These are phyloP conservation scores for Paspalum notatum DNA, from an alignment of 176 grass and related monocot genomes.

Conservation along the genomic window DNA sequence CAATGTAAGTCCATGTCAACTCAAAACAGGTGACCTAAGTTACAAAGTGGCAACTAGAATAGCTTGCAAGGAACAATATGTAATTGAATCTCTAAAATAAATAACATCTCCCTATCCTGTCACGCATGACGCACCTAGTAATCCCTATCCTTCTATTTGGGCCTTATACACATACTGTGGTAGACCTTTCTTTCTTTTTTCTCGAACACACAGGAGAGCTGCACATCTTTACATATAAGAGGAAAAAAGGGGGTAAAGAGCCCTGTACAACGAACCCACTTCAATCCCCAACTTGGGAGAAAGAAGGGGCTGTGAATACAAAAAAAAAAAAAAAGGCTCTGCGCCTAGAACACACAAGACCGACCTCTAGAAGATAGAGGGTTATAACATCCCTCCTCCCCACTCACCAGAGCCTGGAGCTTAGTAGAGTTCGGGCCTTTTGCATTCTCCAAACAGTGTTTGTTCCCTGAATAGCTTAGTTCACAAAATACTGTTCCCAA, in stretches of 20 bases:
- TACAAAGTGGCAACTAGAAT: neutral
- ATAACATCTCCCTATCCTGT: neutral
- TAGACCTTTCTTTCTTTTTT: neutral
- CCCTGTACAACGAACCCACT: too few species aligned
- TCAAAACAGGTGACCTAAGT: slow-evolving; percentile 24
- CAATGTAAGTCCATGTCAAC: slow-evolving; percentile 17
- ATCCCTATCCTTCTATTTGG: neutral
- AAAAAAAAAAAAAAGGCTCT: too few species aligned
- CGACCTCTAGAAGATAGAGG: too few species aligned
- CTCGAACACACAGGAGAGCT: too few species aligned
- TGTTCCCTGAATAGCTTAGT: slow-evolving; percentile 17
- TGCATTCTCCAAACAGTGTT: neutral
- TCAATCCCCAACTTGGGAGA: too few species aligned
- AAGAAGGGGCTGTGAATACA: too few species aligned
- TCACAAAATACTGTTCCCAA: slow-evolving; percentile 27
- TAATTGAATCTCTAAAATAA: slow-evolving; percentile 1
- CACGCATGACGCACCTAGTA: neutral
- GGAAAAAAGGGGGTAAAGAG: too few species aligned
- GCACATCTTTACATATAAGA: too few species aligned
- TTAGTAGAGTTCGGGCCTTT: neutral
- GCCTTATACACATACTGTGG: neutral
- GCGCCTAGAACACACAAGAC: too few species aligned
- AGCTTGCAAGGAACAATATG: neutral
- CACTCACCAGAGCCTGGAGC: too few species aligned
- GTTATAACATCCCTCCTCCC: too few species aligned